phyloP scores from a whole-genome alignment of 257 asterid species.

The Datura wrightii region DNA sequence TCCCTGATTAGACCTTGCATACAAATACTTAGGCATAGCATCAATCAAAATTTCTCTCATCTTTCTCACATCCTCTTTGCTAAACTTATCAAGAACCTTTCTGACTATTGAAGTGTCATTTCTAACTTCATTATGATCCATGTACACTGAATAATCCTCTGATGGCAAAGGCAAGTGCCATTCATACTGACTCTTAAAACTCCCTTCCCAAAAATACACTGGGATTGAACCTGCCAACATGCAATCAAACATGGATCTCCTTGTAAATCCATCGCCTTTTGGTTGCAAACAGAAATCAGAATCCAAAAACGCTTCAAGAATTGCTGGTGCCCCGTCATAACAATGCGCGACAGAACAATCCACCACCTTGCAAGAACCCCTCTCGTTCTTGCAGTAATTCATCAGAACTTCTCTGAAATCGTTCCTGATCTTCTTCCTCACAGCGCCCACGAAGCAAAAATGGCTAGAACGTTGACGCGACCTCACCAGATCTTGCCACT shows the following conservation, averaged over 20 bases:
- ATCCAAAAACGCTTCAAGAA: conserved; percentile 45
- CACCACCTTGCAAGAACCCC: conserved; percentile 36
- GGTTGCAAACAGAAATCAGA: conserved; percentile 58
- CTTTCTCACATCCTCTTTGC: conserved; percentile 43
- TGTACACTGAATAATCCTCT: conserved; percentile 46
- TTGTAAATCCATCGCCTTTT: conserved; percentile 48
- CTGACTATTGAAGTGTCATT: conserved; percentile 37
- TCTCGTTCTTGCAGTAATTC: conserved; percentile 42
- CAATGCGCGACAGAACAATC: conserved; percentile 44
- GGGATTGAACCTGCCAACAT: conserved; percentile 59
- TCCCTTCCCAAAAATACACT: conserved; percentile 50
- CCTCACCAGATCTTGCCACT: conserved; percentile 41
- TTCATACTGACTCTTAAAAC: conserved; percentile 43
- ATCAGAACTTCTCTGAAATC: conserved; percentile 42
- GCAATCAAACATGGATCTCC: conserved; percentile 55
- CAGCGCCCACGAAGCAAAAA: conserved; percentile 42
- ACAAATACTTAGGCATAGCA: conserved; percentile 46
- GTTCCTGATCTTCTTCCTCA: conserved; percentile 40
- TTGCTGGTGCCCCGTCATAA: conserved; percentile 43
- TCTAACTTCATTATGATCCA: conserved; percentile 42
- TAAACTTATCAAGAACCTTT: conserved; percentile 36
- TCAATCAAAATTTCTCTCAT: conserved; percentile 48
- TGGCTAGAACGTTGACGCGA: conserved; percentile 38
- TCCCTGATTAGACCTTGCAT: conserved; percentile 36
- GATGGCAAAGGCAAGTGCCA: conserved; percentile 46